Percentiles rank a stretch among this genome's conserved stretches.
Evolutionary conservation across 106 monocot species (phyloP).

Genomic region (Agapanthus africanus): DNA sequence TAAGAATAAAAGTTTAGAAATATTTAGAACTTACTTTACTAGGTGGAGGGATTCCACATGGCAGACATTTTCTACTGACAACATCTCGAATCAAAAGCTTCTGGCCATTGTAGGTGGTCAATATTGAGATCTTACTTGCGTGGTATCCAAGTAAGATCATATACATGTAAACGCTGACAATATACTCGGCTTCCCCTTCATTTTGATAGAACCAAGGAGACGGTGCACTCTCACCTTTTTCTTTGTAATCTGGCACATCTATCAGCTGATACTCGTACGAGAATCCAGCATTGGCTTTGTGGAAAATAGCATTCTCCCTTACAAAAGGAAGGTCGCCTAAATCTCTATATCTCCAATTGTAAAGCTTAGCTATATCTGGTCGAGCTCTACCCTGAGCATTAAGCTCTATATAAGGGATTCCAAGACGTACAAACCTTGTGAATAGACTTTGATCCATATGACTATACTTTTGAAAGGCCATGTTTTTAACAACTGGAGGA

Average conservation of each 20-base stretch:
- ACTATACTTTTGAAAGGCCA: constrained; percentile 99
- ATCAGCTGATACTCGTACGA: constrained; percentile 87
- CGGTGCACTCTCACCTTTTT: constrained; percentile 88
- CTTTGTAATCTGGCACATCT: constrained; percentile 83
- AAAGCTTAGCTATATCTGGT: constrained; percentile 78
- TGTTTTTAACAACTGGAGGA: constrained; percentile 98
- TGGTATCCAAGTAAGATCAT: constrained; percentile 97
- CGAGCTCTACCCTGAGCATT: constrained; percentile 98
- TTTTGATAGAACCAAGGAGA: constrained; percentile 99
- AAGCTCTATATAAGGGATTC: constrained; percentile 96
- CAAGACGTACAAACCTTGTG: constrained; percentile 92
- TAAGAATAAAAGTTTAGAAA: neutral
- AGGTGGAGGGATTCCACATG: constrained; percentile 80
- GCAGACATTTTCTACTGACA: constrained; percentile 66
- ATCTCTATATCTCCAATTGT: constrained; percentile 99
- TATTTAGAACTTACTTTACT: constrained; percentile 63
- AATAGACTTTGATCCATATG: constrained; percentile 99
- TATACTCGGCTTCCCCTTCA: constrained; percentile 93
- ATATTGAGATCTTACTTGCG: constrained; percentile 85
- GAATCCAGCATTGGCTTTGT: constrained; percentile 92
- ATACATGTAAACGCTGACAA: constrained; percentile 98
- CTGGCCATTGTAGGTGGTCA: constrained; percentile 99
- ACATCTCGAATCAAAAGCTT: constrained; percentile 99
- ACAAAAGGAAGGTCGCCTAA: constrained; percentile 88
- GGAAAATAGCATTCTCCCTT: constrained; percentile 56